A percentile compares a stretch with the other conserved stretches of the same genome.
These are phyloP conservation scores for Trichosporon faecale DNA, from an alignment of 1,284 basidiomycete species.

Conservation along the genomic window DNA sequence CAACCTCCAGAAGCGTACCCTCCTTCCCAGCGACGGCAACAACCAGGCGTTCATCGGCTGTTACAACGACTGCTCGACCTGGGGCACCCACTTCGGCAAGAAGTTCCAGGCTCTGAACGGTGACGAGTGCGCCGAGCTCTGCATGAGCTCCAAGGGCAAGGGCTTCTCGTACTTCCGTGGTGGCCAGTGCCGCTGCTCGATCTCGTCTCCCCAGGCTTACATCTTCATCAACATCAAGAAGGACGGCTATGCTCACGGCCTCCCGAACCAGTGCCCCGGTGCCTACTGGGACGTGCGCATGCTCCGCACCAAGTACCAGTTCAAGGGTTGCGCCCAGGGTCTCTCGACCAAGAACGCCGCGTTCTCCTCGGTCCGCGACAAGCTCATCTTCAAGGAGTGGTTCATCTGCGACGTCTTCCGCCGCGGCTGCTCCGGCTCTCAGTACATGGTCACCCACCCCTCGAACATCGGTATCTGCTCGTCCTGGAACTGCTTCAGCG, in stretches of 20 bases:
- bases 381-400: conserved; percentile 12
- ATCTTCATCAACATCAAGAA: conserved; percentile 6
- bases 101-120: neutral
- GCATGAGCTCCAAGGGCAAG: conserved; percentile 4
- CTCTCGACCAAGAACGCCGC: neutral
- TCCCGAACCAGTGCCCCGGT: conserved; percentile 1
- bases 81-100: neutral
- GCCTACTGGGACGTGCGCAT: conserved; percentile 8
- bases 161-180: conserved; percentile 10
- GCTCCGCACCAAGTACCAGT: conserved; percentile 5
- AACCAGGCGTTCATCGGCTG: conserved; percentile 7
- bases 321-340: conserved; percentile 2
- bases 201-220: conserved; percentile 5
- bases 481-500: conserved; percentile 1
- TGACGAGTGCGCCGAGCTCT: neutral
- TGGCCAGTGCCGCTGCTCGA: conserved; percentile 9
- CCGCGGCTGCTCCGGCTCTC: neutral
- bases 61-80: conserved; percentile 10
- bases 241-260: conserved; percentile 9
- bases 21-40: conserved; percentile 4
- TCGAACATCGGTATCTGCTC: conserved; percentile 7
- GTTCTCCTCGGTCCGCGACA: conserved; percentile 1
- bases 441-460: conserved; percentile 8
- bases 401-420: conserved; percentile 8
- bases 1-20: neutral